Evolutionary conservation across 768 basidiomycete genomes (phyloP), one percentile per base, ranked within the genome.

Genomic region (Phaeotremella fagi): DNA sequence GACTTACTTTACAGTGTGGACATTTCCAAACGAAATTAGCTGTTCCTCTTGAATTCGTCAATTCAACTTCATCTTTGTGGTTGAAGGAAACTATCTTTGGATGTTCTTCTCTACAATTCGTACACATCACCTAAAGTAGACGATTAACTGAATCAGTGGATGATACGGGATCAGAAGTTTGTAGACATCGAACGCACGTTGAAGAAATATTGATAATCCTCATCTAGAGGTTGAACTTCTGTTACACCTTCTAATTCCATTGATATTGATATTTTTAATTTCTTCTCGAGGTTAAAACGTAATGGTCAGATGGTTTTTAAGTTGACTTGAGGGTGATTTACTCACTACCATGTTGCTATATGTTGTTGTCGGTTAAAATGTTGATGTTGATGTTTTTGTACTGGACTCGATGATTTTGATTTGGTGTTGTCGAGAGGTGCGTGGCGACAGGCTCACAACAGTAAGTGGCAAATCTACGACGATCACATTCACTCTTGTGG

Each of bases 241-340:
- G 64, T 74, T 5, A 72, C 67, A 25, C 71, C 71, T 43, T 74
- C 73, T 16, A 72, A 45, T 48, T 74, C 71, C 69, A 74, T 70
- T 38, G 66, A 61, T 29, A 74, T 59, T 20, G 46, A 47, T 1
- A 74, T 60, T 38, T 54, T 54, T 18, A 74, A 51, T 70, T 74
- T 74, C 73, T 74, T 43, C 20, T 7, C 6, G 11, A 12, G 7
- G 38, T 18, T 18, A 41, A 22, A 9, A 45, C 41, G n/a, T 18
- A 7, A 43, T n/a, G n/a, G n/a, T 7, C 41, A 18, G 41, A 7
- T 33, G 31, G 16, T 7, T 33, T 16, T 22, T 41, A 14, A 7
- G 38, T 11, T 9, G 12, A 9, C 38, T 14, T 20, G 12, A 41
- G 12, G 38, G 38, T 18, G 20, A 14, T 6, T n/a, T 41, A 41